These are phyloP conservation scores for Thermothielavioides terrestris DNA, from an alignment of 495 filamentous ascomycete genomes.

Conservation along the genomic window DNA sequence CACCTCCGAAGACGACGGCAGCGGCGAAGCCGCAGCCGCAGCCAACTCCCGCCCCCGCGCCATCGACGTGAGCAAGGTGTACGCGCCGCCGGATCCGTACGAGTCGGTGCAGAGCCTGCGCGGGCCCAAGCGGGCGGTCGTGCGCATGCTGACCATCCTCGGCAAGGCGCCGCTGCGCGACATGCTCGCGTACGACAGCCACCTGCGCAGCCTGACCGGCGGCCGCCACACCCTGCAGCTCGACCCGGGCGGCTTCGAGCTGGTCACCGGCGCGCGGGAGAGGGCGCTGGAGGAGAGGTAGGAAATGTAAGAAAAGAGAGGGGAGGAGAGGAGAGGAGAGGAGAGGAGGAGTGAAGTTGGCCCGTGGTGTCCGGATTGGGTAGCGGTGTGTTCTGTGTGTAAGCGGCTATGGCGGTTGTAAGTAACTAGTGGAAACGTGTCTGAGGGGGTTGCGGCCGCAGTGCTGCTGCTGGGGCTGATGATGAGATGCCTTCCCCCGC, in stretches of 20 bases:
- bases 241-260: conserved; percentile 83
- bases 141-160: conserved; percentile 50
- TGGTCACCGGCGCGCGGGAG: conserved; percentile 55
- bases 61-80: conserved; percentile 64
- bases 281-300: conserved; percentile 22
- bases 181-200: conserved; percentile 93
- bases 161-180: conserved; percentile 88
- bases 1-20: too few species aligned
- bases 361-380: too few species aligned
- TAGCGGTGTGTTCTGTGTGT: too few species aligned
- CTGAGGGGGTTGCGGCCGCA: too few species aligned
- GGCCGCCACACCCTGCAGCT: conserved; percentile 90
- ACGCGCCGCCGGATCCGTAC: conserved; percentile 80
- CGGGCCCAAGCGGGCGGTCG: conserved; percentile 29
- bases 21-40: background rate
- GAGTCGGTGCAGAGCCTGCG: conserved; percentile 43
- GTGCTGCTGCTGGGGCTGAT: too few species aligned
- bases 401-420: too few species aligned
- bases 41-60: too few species aligned
- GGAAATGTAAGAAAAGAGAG: background rate
- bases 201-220: conserved; percentile 77
- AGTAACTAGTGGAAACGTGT: too few species aligned
- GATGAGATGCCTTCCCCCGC: too few species aligned
- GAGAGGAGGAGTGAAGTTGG: too few species aligned
- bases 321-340: background rate